A percentile compares a stretch with the other conserved stretches of the same genome.
Evolutionary conservation across 2,329 filamentous ascomycete genomes (phyloP).

Genomic region (Atkinsonella texensis): DNA sequence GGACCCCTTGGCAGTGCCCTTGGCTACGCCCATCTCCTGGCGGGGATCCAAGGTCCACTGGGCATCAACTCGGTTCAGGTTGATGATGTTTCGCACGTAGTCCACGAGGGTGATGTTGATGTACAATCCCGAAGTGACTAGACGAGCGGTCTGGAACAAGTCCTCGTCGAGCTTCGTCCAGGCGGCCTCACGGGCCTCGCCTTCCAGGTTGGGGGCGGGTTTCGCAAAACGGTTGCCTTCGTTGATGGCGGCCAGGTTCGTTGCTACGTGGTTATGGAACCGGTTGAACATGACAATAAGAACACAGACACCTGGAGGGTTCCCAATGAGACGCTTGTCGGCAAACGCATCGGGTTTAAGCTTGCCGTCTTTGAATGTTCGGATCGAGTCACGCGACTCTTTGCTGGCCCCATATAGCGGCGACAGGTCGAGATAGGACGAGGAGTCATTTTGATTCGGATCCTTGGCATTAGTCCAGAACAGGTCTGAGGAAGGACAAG

Average conservation of each 20-base stretch:
- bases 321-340: conserved; percentile 56
- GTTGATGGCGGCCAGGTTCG: conserved; percentile 73
- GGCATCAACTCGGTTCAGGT: conserved; percentile 45
- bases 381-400: conserved; percentile 51
- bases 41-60: conserved; percentile 75
- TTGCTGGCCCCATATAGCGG: conserved; percentile 61
- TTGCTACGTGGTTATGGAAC: conserved; percentile 80
- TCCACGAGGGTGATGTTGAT: conserved; percentile 69
- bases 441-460: conserved; percentile 50
- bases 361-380: conserved; percentile 58
- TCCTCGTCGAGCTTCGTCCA: conserved; percentile 67
- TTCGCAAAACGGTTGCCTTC: conserved; percentile 67
- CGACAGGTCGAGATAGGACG: conserved; percentile 59
- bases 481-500: conserved; percentile 31
- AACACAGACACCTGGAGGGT: conserved; percentile 61
- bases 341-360: conserved; percentile 64
- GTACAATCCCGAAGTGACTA: conserved; percentile 65
- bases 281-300: conserved; percentile 68
- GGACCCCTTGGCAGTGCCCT: conserved; percentile 42
- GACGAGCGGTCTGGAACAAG: conserved; percentile 64
- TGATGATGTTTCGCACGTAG: conserved; percentile 68
- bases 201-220: conserved; percentile 37
- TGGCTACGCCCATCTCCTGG: conserved; percentile 48
- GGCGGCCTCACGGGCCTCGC: conserved; percentile 35
- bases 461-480: conserved; percentile 58